Conservation (phyloP, 2,329 filamentous ascomycete species). For the Paramyrothecium sp. region DNA sequence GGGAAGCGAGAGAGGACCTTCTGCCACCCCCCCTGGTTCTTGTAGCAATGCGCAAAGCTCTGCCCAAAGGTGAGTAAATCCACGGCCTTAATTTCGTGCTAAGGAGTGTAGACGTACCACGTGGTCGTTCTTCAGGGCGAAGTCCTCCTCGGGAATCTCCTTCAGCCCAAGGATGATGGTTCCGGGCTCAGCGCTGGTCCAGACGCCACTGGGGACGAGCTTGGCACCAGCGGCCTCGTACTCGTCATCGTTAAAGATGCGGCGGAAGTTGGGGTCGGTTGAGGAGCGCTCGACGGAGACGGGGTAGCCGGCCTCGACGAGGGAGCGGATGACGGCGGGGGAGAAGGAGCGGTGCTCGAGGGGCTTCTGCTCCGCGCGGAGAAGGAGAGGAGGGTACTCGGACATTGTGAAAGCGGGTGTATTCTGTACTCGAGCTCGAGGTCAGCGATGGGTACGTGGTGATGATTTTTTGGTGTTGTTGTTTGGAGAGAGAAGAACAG, state of each 20-base stretch:
- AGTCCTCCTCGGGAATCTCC: conserved; percentile 73
- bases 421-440: not conserved
- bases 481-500: not conserved
- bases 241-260: conserved; percentile 64
- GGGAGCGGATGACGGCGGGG: conserved; percentile 45
- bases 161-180: conserved; percentile 75
- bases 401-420: conserved; percentile 18
- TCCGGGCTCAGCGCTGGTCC: conserved; percentile 65
- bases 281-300: conserved; percentile 62
- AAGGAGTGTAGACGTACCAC: conserved; percentile 9
- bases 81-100: no score
- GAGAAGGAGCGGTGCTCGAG: conserved; percentile 49
- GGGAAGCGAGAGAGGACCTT: conserved; percentile 77
- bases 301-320: conserved; percentile 67
- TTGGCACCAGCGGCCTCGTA: conserved; percentile 62
- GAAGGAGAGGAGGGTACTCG: conserved; percentile 39
- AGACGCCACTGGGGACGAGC: conserved; percentile 65
- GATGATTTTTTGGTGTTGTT: no score
- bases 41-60: conserved; percentile 77
- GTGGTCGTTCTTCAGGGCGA: conserved; percentile 32
- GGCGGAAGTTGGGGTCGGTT: conserved; percentile 48
- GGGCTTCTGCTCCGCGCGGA: conserved; percentile 58
- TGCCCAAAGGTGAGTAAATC: no score
- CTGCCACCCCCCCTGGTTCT: conserved; percentile 77
- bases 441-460: not conserved